Conservation (phyloP, 2,329 filamentous ascomycete genomes). For the Nectriaceae sp. region DNA sequence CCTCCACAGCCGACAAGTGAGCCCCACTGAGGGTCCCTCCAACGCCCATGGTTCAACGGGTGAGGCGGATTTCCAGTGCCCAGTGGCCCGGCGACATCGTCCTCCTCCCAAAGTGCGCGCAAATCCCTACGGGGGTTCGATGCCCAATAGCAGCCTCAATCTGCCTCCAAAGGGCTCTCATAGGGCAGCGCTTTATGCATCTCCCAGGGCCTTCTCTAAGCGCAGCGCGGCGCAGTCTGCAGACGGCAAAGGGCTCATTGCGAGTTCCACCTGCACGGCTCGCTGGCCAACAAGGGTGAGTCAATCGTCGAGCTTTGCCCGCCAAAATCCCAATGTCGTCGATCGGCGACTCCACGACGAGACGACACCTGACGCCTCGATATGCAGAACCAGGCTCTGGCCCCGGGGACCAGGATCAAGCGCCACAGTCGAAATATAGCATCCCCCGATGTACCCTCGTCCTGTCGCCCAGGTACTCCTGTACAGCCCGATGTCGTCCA, state of each 20-base stretch:
- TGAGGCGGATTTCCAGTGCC: background rate
- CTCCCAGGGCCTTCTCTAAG: constrained; percentile 33
- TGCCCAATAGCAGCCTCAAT: constrained; percentile 38
- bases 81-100: constrained; percentile 14
- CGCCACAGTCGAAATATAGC: constrained; percentile 30
- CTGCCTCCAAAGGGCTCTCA: constrained; percentile 25
- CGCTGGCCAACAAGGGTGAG: constrained; percentile 24
- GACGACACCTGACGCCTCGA: constrained; percentile 8
- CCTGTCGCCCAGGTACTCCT: constrained; percentile 25
- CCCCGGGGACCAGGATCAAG: constrained; percentile 17
- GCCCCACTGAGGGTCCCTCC: constrained; percentile 22
- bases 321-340: constrained; percentile 1
- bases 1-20: constrained; percentile 6
- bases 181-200: constrained; percentile 36
- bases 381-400: constrained; percentile 12
- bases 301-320: constrained; percentile 2
- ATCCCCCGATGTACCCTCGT: constrained; percentile 27
- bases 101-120: constrained; percentile 20
- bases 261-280: constrained; percentile 20
- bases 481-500: constrained; percentile 28
- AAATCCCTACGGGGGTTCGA: constrained; percentile 31
- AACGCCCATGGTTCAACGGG: background rate
- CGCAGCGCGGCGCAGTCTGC: constrained; percentile 47
- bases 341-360: constrained; percentile 27
- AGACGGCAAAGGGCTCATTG: constrained; percentile 15